Percentiles rank a stretch among this genome's conserved stretches.
Conservation (phyloP, 352 stramenopile species). For the Globisporangium echinulatum region DNA sequence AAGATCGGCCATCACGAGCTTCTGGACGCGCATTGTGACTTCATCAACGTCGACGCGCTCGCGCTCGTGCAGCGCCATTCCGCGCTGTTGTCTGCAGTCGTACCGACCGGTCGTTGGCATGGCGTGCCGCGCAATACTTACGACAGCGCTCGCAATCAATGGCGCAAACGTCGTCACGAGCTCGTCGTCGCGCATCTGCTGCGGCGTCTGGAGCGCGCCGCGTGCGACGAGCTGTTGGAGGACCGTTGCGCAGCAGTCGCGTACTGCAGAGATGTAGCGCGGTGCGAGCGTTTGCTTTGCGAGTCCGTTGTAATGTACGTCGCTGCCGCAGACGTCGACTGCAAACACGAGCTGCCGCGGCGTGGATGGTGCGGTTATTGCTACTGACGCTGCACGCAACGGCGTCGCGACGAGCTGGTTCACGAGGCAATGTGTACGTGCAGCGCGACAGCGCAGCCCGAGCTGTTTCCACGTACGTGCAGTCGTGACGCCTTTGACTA, state of each 20-base stretch:
- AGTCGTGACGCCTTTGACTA: conserved; percentile 31
- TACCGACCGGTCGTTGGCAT: background rate
- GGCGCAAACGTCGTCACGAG: conserved; percentile 42
- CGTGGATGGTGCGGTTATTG: background rate
- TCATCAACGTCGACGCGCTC: conserved; percentile 14
- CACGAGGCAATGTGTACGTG: conserved; percentile 24
- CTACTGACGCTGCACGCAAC: conserved; percentile 13
- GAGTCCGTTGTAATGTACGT: conserved; percentile 25
- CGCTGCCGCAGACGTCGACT: conserved; percentile 38
- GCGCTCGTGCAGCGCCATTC: background rate
- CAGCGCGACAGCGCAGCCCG: conserved; percentile 34
- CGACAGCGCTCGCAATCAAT: conserved; percentile 45
- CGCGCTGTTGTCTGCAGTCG: background rate
- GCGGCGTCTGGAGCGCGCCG: conserved; percentile 38
- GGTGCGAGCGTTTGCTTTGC: conserved; percentile 50
- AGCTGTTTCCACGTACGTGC: conserved; percentile 52
- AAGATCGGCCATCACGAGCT: background rate
- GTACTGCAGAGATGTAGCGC: conserved; percentile 30
- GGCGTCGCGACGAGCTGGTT: conserved; percentile 39
- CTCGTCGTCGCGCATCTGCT: conserved; percentile 46
- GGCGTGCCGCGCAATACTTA: conserved; percentile 21
- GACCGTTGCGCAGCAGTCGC: conserved; percentile 31
- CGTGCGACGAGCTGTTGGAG: conserved; percentile 40
- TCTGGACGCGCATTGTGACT: conserved; percentile 10
- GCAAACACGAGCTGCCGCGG: conserved; percentile 32